Conservation (phyloP, 106 monocot species). For the Platanthera zijinensis region DNA sequence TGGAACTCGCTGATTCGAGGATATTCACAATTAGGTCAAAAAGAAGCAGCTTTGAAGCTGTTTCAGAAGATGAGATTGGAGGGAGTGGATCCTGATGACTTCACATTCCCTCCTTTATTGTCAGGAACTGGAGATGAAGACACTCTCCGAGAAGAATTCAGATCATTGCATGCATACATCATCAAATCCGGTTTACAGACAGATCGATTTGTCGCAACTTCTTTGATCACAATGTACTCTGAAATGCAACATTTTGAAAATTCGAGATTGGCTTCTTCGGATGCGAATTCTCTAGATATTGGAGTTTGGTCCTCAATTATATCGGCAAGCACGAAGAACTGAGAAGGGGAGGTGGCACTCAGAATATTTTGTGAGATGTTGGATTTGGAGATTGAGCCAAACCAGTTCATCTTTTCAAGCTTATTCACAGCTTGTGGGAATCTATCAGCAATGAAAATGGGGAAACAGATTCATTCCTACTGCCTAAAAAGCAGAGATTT, state of each 20-base stretch:
- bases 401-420: constrained; percentile 13
- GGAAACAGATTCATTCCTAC: constrained; percentile 27
- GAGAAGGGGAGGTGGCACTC: constrained; percentile 11
- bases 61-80: constrained; percentile 18
- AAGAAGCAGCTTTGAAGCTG: constrained; percentile 14
- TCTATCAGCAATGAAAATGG: constrained; percentile 17
- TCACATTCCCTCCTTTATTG: constrained; percentile 21
- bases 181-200: constrained; percentile 15
- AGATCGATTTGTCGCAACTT: constrained; percentile 11
- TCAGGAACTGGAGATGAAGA: constrained; percentile 6
- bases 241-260: background rate
- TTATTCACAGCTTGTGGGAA: constrained; percentile 17
- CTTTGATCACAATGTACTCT: constrained; percentile 19
- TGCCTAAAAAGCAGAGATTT: constrained; percentile 10
- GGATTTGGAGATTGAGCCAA: constrained; percentile 12
- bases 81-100: constrained; percentile 18
- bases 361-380: constrained; percentile 14
- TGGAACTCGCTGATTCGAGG: constrained; percentile 28
- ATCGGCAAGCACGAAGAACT: constrained; percentile 14
- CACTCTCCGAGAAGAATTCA: constrained; percentile 4
- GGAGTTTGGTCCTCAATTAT: constrained; percentile 29
- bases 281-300: constrained; percentile 9
- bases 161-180: constrained; percentile 14
- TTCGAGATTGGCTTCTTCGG: constrained; percentile 9
- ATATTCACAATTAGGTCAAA: constrained; percentile 16